Evolutionary conservation across 2,329 filamentous ascomycete species (phyloP).

Genomic region (Myriangium duriaei): DNA sequence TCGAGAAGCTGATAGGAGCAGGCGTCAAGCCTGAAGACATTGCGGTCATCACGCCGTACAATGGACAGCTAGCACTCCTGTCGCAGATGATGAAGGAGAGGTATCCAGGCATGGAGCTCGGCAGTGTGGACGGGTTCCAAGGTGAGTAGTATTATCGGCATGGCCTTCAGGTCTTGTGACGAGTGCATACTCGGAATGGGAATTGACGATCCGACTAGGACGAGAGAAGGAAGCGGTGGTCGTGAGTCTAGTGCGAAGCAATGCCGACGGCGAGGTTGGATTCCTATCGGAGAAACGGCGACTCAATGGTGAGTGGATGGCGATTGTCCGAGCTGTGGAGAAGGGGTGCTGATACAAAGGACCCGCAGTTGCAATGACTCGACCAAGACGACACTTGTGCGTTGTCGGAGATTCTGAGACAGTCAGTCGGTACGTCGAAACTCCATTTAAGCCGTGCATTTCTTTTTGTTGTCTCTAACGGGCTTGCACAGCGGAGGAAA

Average conservation of each 20-base stretch:
- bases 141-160: slow-evolving; percentile 35
- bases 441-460: slow-evolving; percentile 1
- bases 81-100: slow-evolving; percentile 63
- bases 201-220: not conserved
- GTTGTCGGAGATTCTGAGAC: slow-evolving; percentile 92
- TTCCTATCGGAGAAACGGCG: slow-evolving; percentile 86
- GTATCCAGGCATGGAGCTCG: slow-evolving; percentile 81
- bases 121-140: slow-evolving; percentile 94
- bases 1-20: slow-evolving; percentile 59
- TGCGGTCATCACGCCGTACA: slow-evolving; percentile 91
- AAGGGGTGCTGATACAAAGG: slow-evolving; percentile 8
- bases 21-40: slow-evolving; percentile 76
- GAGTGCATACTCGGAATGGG: not conserved
- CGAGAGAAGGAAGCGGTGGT: slow-evolving; percentile 93
- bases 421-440: slow-evolving; percentile 59
- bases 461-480: no score
- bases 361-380: slow-evolving; percentile 81
- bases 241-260: slow-evolving; percentile 88
- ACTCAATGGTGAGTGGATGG: slow-evolving; percentile 62
- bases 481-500: slow-evolving; percentile 53
- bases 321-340: not conserved
- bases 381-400: slow-evolving; percentile 78
- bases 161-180: no score
- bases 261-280: slow-evolving; percentile 73
- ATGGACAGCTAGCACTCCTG: slow-evolving; percentile 75